Conservation (phyloP, 495 filamentous ascomycete genomes). For the Penicillium desertorum region DNA sequence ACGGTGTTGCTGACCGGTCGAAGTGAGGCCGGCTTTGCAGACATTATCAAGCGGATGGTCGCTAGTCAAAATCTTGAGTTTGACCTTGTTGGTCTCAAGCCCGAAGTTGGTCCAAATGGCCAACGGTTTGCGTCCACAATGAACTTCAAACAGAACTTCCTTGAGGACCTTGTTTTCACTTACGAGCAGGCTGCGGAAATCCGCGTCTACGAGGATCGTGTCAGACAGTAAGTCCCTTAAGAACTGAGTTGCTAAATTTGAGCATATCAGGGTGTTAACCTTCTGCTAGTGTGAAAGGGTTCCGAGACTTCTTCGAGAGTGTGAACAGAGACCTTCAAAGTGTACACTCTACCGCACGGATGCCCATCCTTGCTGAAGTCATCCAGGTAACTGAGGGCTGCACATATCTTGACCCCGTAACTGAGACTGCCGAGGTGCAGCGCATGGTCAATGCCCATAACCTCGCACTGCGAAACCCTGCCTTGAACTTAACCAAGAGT, state of each 20-base stretch:
- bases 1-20: slow-evolving; percentile 90
- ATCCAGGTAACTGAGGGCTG: slow-evolving; percentile 79
- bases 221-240: slow-evolving; percentile 55
- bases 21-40: slow-evolving; percentile 69
- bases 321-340: slow-evolving; percentile 61
- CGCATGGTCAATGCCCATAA: slow-evolving; percentile 90
- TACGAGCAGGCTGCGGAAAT: slow-evolving; percentile 83
- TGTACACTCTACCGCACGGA: slow-evolving; percentile 41
- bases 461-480: slow-evolving; percentile 43
- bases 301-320: slow-evolving; percentile 74
- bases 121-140: slow-evolving; percentile 78
- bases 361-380: slow-evolving; percentile 73
- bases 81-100: slow-evolving; percentile 87
- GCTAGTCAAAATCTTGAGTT: slow-evolving; percentile 77
- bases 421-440: slow-evolving; percentile 83
- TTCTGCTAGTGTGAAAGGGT: slow-evolving; percentile 62
- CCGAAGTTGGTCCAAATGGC: slow-evolving; percentile 71
- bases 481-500: slow-evolving; percentile 33
- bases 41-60: slow-evolving; percentile 81
- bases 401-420: slow-evolving; percentile 75
- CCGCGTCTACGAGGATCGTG: slow-evolving; percentile 64
- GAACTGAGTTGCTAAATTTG: background rate
- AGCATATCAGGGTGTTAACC: slow-evolving; percentile 15
- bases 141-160: slow-evolving; percentile 81
- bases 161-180: slow-evolving; percentile 76